These are phyloP conservation scores for Pyrenopolyporus hunteri DNA, from an alignment of 495 filamentous ascomycete species.

Conservation along the genomic window DNA sequence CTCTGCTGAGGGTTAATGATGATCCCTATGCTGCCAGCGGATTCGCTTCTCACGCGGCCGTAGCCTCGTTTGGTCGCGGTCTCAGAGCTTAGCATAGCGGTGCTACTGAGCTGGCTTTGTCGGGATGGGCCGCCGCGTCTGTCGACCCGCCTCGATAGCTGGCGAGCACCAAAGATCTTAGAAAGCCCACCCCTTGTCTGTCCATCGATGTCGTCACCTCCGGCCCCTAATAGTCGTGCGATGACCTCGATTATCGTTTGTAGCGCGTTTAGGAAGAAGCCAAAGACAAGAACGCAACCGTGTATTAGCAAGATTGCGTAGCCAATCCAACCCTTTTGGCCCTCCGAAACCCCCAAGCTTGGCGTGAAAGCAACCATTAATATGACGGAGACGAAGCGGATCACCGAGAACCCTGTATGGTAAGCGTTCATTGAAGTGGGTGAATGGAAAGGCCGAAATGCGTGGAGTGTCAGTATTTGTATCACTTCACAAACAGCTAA, in stretches of 20 bases:
- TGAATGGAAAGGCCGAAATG: slow-evolving; percentile 86
- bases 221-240: slow-evolving; percentile 79
- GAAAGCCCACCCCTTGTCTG: slow-evolving; percentile 84
- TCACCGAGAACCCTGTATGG: slow-evolving; percentile 79
- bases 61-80: slow-evolving; percentile 70
- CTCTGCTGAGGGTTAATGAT: slow-evolving; percentile 58
- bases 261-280: slow-evolving; percentile 90
- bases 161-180: slow-evolving; percentile 91
- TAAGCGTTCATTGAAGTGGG: slow-evolving; percentile 98
- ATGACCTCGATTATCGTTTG: slow-evolving; percentile 88
- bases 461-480: slow-evolving; percentile 82
- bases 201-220: slow-evolving; percentile 71
- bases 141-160: slow-evolving; percentile 78
- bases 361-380: slow-evolving; percentile 89
- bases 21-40: slow-evolving; percentile 76
- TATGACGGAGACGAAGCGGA: slow-evolving; percentile 79
- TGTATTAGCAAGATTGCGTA: slow-evolving; percentile 90
- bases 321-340: slow-evolving; percentile 89
- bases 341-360: slow-evolving; percentile 74
- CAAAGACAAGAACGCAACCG: slow-evolving; percentile 84
- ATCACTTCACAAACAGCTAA: slow-evolving; percentile 94
- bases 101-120: slow-evolving; percentile 78
- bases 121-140: slow-evolving; percentile 65
- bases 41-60: slow-evolving; percentile 78
- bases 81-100: slow-evolving; percentile 75